phyloP scores from a whole-genome alignment of 305 asterid species.

The Petunia hybrid region DNA sequence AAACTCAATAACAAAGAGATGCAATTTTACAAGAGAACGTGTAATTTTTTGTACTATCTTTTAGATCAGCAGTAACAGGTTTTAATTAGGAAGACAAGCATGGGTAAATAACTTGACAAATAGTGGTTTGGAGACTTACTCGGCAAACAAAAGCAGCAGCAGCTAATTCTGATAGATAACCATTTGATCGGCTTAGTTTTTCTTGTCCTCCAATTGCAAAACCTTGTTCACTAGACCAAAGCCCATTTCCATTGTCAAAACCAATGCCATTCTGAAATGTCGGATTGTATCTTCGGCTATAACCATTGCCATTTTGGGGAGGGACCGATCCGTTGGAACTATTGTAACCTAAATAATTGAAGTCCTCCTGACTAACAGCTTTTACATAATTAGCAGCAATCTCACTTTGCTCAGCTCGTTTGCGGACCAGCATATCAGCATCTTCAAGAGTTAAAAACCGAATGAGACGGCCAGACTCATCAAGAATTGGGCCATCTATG shows the following conservation, averaged over 20 bases:
- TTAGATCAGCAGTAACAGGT: neutral
- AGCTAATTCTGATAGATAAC: constrained; percentile 94
- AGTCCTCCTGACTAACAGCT: constrained; percentile 76
- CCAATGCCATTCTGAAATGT: constrained; percentile 98
- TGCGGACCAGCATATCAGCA: constrained; percentile 87
- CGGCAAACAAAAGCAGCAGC: constrained; percentile 99
- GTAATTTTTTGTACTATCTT: neutral
- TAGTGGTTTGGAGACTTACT: constrained; percentile 50
- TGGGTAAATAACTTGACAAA: neutral
- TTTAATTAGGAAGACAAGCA: constrained; percentile 24
- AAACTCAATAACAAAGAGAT: constrained; percentile 4
- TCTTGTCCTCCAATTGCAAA: constrained; percentile 98
- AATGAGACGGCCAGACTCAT: constrained; percentile 77
- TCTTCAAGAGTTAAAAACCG: constrained; percentile 85
- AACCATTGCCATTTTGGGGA: constrained; percentile 50
- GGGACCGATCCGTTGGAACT: constrained; percentile 45
- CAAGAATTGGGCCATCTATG: constrained; percentile 92
- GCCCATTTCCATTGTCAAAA: constrained; percentile 83
- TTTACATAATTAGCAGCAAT: constrained; percentile 94
- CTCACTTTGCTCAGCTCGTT: constrained; percentile 86
- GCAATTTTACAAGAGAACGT: neutral
- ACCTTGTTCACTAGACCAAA: constrained; percentile 91
- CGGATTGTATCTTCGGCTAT: constrained; percentile 51
- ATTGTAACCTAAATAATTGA: constrained; percentile 44
- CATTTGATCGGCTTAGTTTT: constrained; percentile 76